Percentiles rank a stretch among this genome's conserved stretches.
Evolutionary conservation across 805 yeast genomes (phyloP).

Genomic region (Kuraishia ogatae): DNA sequence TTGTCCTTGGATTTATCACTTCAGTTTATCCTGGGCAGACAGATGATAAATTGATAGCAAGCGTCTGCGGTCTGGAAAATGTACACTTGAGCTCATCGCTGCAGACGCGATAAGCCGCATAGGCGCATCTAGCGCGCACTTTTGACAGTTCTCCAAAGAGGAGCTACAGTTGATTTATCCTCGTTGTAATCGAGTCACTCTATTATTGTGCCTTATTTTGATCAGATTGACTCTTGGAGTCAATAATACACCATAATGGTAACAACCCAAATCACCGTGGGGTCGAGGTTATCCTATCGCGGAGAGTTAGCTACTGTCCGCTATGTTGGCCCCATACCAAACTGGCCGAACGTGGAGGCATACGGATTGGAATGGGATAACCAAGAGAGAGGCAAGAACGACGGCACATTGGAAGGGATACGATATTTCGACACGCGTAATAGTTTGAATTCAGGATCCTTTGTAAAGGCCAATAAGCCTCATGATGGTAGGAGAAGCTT

Average conservation of each 20-base stretch:
- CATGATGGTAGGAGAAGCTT: slow-evolving; percentile 22
- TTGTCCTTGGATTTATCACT: no score
- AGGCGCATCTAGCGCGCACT: not conserved
- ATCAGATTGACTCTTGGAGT: no score
- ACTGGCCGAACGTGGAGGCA: slow-evolving; percentile 52
- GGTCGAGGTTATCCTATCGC: slow-evolving; percentile 21
- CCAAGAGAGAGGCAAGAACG: slow-evolving; percentile 57
- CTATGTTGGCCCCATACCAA: slow-evolving; percentile 50
- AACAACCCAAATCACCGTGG: not conserved
- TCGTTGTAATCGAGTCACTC: no score
- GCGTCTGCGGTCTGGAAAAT: not conserved
- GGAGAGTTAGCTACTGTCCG: slow-evolving; percentile 53
- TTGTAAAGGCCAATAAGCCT: slow-evolving; percentile 38
- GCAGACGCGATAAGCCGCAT: not conserved
- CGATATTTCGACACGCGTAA: slow-evolving; percentile 39
- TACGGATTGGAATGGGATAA: slow-evolving; percentile 88
- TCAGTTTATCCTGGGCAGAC: no score
- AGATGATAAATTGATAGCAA: not conserved
- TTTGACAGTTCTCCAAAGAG: no score
- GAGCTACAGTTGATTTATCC: no score
- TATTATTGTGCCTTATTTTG: no score
- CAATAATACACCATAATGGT: not conserved
- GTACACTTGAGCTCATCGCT: not conserved
- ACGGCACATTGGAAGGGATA: slow-evolving; percentile 48
- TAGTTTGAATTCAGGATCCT: slow-evolving; percentile 49